phyloP scores from a whole-genome alignment of 345 rosid genomes.

The Pistacia vera region DNA sequence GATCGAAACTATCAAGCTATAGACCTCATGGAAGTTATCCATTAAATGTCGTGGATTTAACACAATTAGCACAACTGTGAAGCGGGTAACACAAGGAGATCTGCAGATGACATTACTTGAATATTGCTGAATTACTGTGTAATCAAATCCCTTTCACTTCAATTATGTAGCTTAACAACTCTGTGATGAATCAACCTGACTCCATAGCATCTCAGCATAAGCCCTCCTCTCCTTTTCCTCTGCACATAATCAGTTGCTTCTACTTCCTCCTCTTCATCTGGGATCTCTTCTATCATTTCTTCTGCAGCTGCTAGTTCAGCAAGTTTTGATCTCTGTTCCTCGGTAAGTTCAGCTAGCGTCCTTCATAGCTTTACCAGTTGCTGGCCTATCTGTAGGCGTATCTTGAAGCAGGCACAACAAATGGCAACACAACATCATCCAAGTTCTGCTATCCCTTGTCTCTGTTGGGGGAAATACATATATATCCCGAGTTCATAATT shows the following conservation, averaged over 20 bases:
- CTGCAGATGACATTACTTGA: background rate
- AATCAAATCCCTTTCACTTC: conserved; percentile 6
- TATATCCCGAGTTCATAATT: conserved; percentile 87
- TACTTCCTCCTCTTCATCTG: conserved; percentile 57
- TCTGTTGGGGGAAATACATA: conserved; percentile 73
- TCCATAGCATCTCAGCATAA: conserved; percentile 75
- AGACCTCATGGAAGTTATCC: no score
- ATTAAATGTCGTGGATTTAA: background rate
- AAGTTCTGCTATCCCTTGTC: conserved; percentile 31
- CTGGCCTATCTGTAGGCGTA: conserved; percentile 71
- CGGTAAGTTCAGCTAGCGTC: conserved; percentile 55
- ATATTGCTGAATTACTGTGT: background rate
- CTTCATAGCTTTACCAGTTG: conserved; percentile 74
- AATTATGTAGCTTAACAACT: conserved; percentile 35
- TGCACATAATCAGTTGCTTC: conserved; percentile 38
- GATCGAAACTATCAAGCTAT: background rate
- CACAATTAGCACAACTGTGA: background rate
- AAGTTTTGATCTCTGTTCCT: conserved; percentile 32
- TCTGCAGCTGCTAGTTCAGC: conserved; percentile 42
- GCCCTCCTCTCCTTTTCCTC: conserved; percentile 78
- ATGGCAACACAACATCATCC: conserved; percentile 74
- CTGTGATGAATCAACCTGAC: conserved; percentile 63
- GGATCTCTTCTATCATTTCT: conserved; percentile 50
- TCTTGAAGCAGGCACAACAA: conserved; percentile 77
- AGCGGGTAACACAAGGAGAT: background rate